These are phyloP conservation scores for Fomitiporia mediterranea DNA, from an alignment of 1,284 basidiomycete species.

Conservation along the genomic window DNA sequence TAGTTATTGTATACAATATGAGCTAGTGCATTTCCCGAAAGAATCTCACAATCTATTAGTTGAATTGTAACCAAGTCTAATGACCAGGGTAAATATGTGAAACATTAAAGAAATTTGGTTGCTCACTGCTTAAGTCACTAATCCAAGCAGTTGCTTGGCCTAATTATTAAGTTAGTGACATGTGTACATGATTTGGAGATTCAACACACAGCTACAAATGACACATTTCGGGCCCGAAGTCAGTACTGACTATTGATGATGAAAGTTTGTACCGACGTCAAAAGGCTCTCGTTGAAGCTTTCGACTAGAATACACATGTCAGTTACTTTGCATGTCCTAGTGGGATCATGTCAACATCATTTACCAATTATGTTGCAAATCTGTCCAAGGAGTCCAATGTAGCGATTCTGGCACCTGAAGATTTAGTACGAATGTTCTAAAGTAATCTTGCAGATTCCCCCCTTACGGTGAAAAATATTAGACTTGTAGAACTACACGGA, in stretches of 20 bases:
- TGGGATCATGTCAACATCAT: not conserved
- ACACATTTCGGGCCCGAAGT: too few relatives aligned
- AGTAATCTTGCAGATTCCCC: not conserved
- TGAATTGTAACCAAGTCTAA: not conserved
- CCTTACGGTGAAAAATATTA: slow-evolving; percentile 1
- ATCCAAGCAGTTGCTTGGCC: not conserved
- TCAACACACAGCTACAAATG: too few relatives aligned
- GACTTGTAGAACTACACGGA: not conserved
- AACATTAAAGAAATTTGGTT: not conserved
- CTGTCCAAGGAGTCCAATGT: not conserved
- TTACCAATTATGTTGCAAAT: not conserved
- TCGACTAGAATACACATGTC: not conserved
- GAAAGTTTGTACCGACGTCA: too few relatives aligned
- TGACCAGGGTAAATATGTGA: not conserved
- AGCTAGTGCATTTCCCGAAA: not conserved
- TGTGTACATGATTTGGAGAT: not conserved
- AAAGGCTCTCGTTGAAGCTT: not conserved
- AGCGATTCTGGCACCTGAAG: slow-evolving; percentile 5
- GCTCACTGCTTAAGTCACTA: not conserved
- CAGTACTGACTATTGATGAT: too few relatives aligned
- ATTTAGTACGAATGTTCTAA: not conserved
- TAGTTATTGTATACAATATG: not conserved
- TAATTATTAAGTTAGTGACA: not conserved
- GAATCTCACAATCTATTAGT: not conserved
- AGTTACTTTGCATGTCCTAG: not conserved